Conservation (phyloP, 164 flowering plant genomes). For the Echeveria elegans region DNA sequence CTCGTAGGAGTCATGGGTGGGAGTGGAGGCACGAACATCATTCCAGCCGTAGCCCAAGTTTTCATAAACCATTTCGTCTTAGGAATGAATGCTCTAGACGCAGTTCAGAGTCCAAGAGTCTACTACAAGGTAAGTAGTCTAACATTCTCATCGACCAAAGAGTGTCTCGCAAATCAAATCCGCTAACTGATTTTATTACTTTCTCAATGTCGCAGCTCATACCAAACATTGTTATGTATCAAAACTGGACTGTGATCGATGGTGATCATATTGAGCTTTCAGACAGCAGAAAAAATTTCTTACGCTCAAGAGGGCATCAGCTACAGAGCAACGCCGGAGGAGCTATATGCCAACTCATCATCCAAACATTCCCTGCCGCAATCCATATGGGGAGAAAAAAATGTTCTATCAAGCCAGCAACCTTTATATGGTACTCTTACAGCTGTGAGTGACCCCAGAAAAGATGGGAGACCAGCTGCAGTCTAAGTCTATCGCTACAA, state of each 20-base stretch:
- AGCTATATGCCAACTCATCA: too few species aligned
- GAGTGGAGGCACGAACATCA: constrained; percentile 71
- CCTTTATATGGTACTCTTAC: constrained; percentile 38
- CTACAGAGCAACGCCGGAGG: constrained; percentile 31
- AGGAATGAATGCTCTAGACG: too few species aligned
- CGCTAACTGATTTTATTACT: not conserved
- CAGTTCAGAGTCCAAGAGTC: too few species aligned
- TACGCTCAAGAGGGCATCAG: constrained; percentile 58
- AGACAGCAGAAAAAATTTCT: constrained; percentile 35
- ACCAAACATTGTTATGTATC: too few species aligned
- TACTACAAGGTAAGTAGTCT: constrained; percentile 51
- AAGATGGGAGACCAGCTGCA: constrained; percentile 69
- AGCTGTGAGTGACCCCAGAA: too few species aligned
- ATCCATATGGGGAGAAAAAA: constrained; percentile 23
- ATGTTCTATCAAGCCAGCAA: constrained; percentile 9
- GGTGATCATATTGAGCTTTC: too few species aligned
- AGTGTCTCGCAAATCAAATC: not conserved
- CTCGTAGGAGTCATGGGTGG: constrained; percentile 76
- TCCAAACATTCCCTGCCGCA: constrained; percentile 40
- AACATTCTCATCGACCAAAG: not conserved
- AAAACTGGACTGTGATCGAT: too few species aligned
- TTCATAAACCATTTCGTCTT: too few species aligned
- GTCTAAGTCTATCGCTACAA: too few species aligned
- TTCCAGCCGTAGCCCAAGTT: constrained; percentile 84
- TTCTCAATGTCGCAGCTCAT: constrained; percentile 43